These are phyloP conservation scores for Quercus bicolor DNA, from an alignment of 306 rosid species.

Conservation along the genomic window DNA sequence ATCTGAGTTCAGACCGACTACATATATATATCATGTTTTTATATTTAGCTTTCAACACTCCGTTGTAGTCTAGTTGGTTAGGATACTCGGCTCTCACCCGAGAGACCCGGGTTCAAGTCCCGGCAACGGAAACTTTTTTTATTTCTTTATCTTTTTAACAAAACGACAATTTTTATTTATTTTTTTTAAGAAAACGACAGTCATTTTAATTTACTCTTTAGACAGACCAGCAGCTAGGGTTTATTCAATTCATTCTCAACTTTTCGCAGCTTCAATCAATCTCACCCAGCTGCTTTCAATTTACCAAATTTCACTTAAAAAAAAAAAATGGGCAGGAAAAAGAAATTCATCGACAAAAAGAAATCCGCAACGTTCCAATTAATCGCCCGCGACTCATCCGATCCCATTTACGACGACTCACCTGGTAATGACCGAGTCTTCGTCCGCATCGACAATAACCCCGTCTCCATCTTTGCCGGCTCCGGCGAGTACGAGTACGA, in stretches of 20 bases:
- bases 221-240: background rate
- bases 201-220: background rate
- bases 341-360: constrained; percentile 82
- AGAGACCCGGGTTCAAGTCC: background rate
- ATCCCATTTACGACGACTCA: constrained; percentile 49
- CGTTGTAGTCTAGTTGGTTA: constrained; percentile 1
- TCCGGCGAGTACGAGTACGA: background rate
- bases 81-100: background rate
- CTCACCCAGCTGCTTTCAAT: no score
- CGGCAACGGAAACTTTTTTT: background rate
- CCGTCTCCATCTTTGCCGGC: constrained; percentile 27
- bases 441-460: constrained; percentile 67
- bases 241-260: background rate
- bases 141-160: background rate
- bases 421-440: constrained; percentile 73
- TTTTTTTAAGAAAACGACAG: no score
- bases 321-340: constrained; percentile 42
- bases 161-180: no score
- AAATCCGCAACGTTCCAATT: constrained; percentile 68
- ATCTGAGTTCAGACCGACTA: no score
- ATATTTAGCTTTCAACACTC: fast-evolving
- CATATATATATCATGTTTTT: no score
- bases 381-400: constrained; percentile 74
- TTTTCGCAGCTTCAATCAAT: background rate
- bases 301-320: no score